Conservation (phyloP, 2,329 filamentous ascomycete genomes). For the Penicillium sp. region DNA sequence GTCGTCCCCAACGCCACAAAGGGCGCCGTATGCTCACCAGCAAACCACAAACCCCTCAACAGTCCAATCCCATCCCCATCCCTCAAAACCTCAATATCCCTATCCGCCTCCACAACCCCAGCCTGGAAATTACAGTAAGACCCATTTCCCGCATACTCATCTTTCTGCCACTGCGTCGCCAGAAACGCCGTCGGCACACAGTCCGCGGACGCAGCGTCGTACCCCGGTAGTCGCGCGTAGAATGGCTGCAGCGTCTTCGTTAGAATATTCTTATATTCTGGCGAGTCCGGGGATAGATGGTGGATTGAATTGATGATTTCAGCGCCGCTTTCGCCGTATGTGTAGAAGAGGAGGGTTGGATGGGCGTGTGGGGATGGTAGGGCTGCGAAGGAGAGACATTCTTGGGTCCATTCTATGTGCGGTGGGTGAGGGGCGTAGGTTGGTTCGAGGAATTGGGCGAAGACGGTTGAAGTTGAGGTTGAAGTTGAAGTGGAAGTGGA, state of each 20-base stretch:
- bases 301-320: conserved; percentile 40
- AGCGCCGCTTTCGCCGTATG: conserved; percentile 46
- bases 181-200: conserved; percentile 67
- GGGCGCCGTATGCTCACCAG: conserved; percentile 86
- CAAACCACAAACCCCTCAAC: conserved; percentile 75
- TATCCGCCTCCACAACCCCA: conserved; percentile 68
- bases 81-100: conserved; percentile 66
- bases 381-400: conserved; percentile 74
- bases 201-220: conserved; percentile 51
- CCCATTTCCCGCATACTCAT: conserved; percentile 77
- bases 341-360: conserved; percentile 80
- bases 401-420: conserved; percentile 69
- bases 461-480: conserved; percentile 50
- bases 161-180: conserved; percentile 75
- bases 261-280: conserved; percentile 58
- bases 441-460: conserved; percentile 75
- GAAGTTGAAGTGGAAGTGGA: neutral
- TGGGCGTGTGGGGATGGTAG: conserved; percentile 63
- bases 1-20: conserved; percentile 87
- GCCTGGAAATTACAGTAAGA: conserved; percentile 85
- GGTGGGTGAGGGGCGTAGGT: conserved; percentile 65
- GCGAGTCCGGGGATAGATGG: conserved; percentile 36
- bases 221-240: conserved; percentile 72
- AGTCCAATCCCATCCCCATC: conserved; percentile 49
- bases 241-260: conserved; percentile 74